These are phyloP conservation scores for Otatea glauca DNA, from an alignment of 176 grass and related monocot genomes.

Conservation along the genomic window DNA sequence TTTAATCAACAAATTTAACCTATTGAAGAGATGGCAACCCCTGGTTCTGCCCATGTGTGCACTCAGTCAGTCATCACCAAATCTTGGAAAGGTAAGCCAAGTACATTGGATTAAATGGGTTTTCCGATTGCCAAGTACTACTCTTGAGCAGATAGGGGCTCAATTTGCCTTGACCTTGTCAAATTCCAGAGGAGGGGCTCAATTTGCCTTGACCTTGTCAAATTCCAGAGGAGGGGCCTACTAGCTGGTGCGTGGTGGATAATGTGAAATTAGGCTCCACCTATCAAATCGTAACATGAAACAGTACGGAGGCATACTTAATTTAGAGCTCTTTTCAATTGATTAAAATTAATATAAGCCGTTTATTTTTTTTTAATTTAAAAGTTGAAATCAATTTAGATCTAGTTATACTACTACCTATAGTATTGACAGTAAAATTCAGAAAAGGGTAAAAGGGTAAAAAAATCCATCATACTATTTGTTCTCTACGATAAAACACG, in stretches of 20 bases:
- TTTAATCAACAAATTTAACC: too few species aligned
- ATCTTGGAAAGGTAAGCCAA: slow-evolving; percentile 25
- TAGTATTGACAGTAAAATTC: too few species aligned
- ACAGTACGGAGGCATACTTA: slow-evolving; percentile 5
- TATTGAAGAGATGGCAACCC: too few species aligned
- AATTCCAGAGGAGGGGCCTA: background rate
- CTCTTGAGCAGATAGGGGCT: background rate
- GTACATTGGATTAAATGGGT: background rate
- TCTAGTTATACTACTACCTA: too few species aligned
- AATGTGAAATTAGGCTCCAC: slow-evolving; percentile 45
- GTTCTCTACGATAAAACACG: too few species aligned
- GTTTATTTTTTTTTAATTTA: too few species aligned
- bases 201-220: slow-evolving; percentile 25
- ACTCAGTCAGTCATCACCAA: background rate
- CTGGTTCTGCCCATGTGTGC: too few species aligned
- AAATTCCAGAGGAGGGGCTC: background rate
- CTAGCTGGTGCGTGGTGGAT: slow-evolving; percentile 46
- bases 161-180: slow-evolving; percentile 26
- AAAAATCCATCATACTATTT: too few species aligned
- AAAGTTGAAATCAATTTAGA: too few species aligned
- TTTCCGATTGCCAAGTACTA: background rate
- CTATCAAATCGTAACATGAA: slow-evolving; percentile 38
- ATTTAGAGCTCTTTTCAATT: background rate
- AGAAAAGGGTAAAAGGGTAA: too few species aligned
- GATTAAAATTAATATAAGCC: too few species aligned